A percentile compares a stretch with the other conserved stretches of the same genome.
These are phyloP conservation scores for Flaveria floridana DNA, from an alignment of 140 eudicot species.

Conservation along the genomic window DNA sequence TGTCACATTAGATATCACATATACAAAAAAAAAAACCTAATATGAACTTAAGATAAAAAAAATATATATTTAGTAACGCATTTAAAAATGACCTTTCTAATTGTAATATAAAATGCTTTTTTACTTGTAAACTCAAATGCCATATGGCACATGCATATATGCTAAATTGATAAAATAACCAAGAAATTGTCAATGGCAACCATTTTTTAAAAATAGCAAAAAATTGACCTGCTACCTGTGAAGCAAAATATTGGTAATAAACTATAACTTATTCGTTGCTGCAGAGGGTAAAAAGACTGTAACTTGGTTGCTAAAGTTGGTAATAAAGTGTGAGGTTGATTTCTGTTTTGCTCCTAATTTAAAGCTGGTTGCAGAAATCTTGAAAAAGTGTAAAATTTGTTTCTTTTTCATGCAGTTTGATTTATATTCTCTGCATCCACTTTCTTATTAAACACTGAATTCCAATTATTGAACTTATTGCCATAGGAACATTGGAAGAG, in stretches of 20 bases:
- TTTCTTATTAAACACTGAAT: background rate
- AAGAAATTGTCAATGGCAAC: background rate
- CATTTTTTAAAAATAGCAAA: background rate
- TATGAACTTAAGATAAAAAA: background rate
- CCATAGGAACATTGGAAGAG: slow-evolving; percentile 89
- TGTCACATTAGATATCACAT: background rate
- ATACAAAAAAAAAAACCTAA: too few relatives aligned
- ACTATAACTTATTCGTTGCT: background rate
- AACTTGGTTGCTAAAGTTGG: background rate
- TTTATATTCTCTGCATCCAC: background rate
- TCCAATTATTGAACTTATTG: background rate
- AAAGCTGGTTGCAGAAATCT: background rate
- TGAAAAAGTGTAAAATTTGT: background rate
- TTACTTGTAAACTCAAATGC: background rate
- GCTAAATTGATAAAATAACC: background rate
- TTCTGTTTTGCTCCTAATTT: background rate
- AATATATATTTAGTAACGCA: background rate
- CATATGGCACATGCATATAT: background rate
- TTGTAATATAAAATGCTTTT: too few relatives aligned
- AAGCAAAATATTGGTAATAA: background rate
- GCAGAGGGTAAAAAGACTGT: background rate
- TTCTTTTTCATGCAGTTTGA: background rate
- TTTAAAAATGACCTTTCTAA: too few relatives aligned
- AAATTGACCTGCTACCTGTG: background rate
- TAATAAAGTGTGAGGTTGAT: background rate